Conservation (phyloP, 192 early-diverging fungal genomes). For the Entomortierella lignicola region DNA sequence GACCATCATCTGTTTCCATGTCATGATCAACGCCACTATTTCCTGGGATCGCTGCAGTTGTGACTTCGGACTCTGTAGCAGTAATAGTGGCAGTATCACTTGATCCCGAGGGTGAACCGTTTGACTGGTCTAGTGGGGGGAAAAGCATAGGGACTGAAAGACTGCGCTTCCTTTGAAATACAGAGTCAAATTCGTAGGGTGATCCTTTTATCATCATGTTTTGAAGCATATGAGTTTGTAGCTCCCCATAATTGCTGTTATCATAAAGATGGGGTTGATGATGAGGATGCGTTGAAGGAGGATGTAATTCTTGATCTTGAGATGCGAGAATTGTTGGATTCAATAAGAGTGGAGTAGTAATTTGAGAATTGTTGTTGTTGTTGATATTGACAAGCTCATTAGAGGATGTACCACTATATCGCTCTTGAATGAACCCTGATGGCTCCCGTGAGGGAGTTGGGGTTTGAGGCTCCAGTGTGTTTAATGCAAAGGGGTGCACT, state of each 20-base stretch:
- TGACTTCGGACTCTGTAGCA: background rate
- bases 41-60: background rate
- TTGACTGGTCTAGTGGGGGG: background rate
- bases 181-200: background rate
- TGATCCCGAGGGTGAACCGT: background rate
- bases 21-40: background rate
- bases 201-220: background rate
- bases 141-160: background rate
- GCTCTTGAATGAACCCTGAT: background rate
- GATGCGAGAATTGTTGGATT: background rate
- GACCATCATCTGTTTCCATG: slow-evolving; percentile 2
- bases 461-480: background rate
- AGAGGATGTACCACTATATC: background rate
- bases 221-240: background rate
- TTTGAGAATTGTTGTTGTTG: background rate
- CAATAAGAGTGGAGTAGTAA: background rate
- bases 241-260: background rate
- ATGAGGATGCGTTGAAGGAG: background rate
- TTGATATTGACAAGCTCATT: background rate
- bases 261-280: background rate
- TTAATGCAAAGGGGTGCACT: background rate
- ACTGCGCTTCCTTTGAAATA: background rate
- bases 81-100: background rate
- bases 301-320: background rate
- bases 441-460: background rate